Evolutionary conservation across 2,329 filamentous ascomycete genomes (phyloP).

Genomic region (Pseudogymnoascus sp.): DNA sequence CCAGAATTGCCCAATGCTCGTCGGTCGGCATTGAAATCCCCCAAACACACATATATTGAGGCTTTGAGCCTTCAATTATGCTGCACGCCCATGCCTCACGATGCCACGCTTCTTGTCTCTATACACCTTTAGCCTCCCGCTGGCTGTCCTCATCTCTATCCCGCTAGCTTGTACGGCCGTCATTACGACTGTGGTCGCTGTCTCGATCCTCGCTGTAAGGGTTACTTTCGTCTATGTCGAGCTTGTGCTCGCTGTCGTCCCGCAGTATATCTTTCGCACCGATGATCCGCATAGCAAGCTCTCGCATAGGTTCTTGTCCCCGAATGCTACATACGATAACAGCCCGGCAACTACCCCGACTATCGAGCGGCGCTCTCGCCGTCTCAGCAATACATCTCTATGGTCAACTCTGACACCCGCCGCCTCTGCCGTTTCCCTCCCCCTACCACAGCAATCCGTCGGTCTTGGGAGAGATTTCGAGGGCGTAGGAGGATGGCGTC

Average conservation of each 20-base stretch:
- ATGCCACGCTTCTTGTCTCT: conserved; percentile 49
- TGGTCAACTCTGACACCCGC: conserved; percentile 22
- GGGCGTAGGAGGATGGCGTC: conserved; percentile 50
- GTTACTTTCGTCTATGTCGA: conserved; percentile 56
- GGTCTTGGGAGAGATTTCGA: conserved; percentile 50
- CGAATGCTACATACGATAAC: not conserved
- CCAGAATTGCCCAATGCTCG: not conserved
- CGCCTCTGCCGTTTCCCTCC: conserved; percentile 10
- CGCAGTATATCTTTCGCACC: conserved; percentile 40
- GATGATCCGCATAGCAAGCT: conserved; percentile 11
- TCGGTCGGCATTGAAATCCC: conserved; percentile 1
- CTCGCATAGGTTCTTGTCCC: conserved; percentile 9
- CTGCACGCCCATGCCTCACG: conserved; percentile 10
- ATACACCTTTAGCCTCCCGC: conserved; percentile 50
- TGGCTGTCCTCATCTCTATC: conserved; percentile 53
- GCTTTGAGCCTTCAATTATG: not conserved
- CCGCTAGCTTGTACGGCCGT: conserved; percentile 55
- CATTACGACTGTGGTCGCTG: conserved; percentile 54
- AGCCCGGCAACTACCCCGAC: not conserved
- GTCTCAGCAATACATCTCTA: not conserved
- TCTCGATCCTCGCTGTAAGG: conserved; percentile 51
- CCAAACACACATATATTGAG: not conserved
- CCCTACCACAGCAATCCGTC: conserved; percentile 32
- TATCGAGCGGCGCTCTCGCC: not conserved
- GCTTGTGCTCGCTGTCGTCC: conserved; percentile 48